Conservation (phyloP, 305 asterid species). For the Fraxinus sp. region DNA sequence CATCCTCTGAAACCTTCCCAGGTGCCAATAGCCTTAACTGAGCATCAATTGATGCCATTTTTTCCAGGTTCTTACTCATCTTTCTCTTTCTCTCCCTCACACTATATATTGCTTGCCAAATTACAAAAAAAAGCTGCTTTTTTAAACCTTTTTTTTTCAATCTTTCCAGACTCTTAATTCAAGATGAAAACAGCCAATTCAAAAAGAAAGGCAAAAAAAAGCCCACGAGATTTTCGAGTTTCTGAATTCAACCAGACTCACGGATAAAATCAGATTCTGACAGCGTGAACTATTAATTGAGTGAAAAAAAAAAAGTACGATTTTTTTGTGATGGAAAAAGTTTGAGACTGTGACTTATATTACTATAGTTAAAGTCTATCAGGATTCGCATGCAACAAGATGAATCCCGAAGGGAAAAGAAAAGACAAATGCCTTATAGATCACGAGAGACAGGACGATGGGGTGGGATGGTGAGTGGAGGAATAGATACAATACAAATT, state of each 20-base stretch:
- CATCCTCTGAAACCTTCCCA: constrained; percentile 66
- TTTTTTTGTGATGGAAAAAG: background rate
- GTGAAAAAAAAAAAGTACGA: background rate
- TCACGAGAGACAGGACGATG: background rate
- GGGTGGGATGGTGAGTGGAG: constrained; percentile 11
- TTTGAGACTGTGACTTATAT: background rate
- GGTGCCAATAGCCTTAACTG: constrained; percentile 68
- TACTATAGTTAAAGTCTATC: background rate
- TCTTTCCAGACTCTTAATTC: constrained; percentile 22
- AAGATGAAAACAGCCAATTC: constrained; percentile 7
- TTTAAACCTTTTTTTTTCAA: constrained; percentile 16
- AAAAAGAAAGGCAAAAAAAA: constrained; percentile 1
- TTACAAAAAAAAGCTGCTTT: background rate
- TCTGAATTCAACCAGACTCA: constrained; percentile 18
- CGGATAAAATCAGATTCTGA: constrained; percentile 26
- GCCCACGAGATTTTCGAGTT: constrained; percentile 34
- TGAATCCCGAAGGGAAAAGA: constrained; percentile 27
- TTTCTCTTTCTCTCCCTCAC: constrained; percentile 1
- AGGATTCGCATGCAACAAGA: constrained; percentile 10
- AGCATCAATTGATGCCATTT: constrained; percentile 72
- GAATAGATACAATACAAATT: background rate
- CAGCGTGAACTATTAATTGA: constrained; percentile 16
- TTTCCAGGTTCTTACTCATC: constrained; percentile 48
- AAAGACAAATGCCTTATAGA: background rate
- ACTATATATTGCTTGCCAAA: constrained; percentile 26